These are phyloP conservation scores for Citrus medica DNA, from an alignment of 345 rosid genomes.

Conservation along the genomic window DNA sequence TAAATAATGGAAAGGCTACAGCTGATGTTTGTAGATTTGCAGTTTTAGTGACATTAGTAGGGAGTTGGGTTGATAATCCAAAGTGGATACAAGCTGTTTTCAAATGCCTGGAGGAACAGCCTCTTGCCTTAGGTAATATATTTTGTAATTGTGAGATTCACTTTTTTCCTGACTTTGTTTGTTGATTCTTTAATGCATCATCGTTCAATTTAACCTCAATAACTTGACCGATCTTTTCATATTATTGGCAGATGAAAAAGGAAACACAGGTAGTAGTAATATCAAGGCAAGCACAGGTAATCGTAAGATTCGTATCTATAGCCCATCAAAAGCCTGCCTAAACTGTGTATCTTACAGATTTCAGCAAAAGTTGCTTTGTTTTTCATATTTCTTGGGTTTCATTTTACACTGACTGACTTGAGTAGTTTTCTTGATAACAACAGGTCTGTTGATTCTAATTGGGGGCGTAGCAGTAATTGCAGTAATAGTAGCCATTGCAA, in stretches of 20 bases:
- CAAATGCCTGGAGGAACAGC: constrained; percentile 35
- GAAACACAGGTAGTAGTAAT: background rate
- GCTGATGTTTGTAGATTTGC: constrained; percentile 42
- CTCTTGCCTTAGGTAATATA: constrained; percentile 22
- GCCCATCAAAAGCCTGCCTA: background rate
- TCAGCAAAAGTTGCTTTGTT: background rate
- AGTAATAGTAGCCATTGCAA: constrained; percentile 21
- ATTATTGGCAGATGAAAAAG: constrained; percentile 16
- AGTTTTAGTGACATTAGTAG: constrained; percentile 35
- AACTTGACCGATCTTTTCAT: background rate
- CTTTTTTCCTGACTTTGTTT: background rate
- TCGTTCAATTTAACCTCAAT: background rate
- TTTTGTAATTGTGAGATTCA: background rate
- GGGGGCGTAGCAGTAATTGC: constrained; percentile 24
- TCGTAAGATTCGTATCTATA: background rate
- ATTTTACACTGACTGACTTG: background rate
- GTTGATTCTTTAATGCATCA: background rate
- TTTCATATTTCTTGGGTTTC: background rate
- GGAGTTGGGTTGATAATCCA: constrained; percentile 28
- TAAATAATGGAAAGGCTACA: background rate
- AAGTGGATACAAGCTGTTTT: constrained; percentile 26
- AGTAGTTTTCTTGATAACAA: background rate
- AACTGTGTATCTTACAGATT: background rate
- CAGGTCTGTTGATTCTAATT: constrained; percentile 33
- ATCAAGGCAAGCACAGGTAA: constrained; percentile 12